Base-by-base conservation (phyloP, 495 filamentous ascomycete genomes). In the Paragyromitra xinjiangensis region DNA sequence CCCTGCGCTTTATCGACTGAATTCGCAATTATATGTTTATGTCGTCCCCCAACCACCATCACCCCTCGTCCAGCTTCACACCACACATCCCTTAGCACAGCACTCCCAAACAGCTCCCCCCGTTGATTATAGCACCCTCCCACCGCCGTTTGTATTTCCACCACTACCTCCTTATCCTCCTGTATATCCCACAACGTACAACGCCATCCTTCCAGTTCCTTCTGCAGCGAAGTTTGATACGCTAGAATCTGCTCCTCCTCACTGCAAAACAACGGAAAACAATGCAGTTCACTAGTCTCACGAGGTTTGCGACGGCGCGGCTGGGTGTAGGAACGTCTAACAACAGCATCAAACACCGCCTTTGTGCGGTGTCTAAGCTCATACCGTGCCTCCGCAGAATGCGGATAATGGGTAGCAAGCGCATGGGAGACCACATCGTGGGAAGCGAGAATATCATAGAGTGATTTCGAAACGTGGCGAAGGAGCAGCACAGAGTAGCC, bases 351-450 rank as follows among this genome's bases (percentile, higher is more conserved):
- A 26, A 73, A 77, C 7, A 77, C 69, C 0, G 22, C 19, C 12
- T 61, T 73, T 42, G 74, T 77, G 3, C 74, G 61, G 34, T 39
- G 1, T 4, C 0, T 3, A 2, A 56, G 50, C 26, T 26, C 59
- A 24, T n/a, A 73, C 3, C 29, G 64, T 3, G 74, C 50, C 48
- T 77, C 74, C 1, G 48, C 39, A 0, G 74, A 77, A 53, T 65
- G 62, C 3, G 74, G 74, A 26, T 77, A 77, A 53, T 73, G 69
- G 0, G 55, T 24, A n/a, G 59, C 42, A 29, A 77, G 68, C 9
- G 74, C 74, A 19, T 66, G 69, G 11, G 74, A 73, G 22, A 77
- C 74, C 6, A 77, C 61, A 16, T 77, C 74, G 12, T 77, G 74
- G 7, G 59, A 77, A 42, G 74, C 65, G 16, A 77, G 42, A 9